Evolutionary conservation across 805 yeast genomes (phyloP).

Genomic region (Metschnikowia drakensbergensis): DNA sequence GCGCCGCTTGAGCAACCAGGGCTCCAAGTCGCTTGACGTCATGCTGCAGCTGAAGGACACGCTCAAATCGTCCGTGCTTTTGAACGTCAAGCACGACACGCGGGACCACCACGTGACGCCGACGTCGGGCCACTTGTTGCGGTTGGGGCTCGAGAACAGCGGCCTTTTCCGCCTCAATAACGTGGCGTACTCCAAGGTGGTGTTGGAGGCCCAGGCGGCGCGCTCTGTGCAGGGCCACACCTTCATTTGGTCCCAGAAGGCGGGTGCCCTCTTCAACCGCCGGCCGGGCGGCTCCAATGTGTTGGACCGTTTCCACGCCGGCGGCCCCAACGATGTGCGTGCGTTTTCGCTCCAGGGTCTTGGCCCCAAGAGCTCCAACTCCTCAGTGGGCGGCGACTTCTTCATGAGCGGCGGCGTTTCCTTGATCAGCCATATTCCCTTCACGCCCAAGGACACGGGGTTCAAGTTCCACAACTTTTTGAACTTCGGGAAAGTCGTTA

Average conservation of each 20-base stretch:
- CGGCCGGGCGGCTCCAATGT: conserved; percentile 30
- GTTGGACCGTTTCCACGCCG: conserved; percentile 51
- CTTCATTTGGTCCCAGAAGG: conserved; percentile 28
- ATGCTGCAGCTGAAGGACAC: conserved; percentile 42
- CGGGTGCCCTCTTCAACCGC: conserved; percentile 28
- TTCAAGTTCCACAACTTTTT: conserved; percentile 48
- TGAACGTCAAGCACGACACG: conserved; percentile 41
- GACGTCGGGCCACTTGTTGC: conserved; percentile 34
- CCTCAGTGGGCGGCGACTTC: conserved; percentile 51
- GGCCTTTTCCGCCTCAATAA: conserved; percentile 27
- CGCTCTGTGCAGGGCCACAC: conserved; percentile 17
- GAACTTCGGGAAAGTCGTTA: conserved; percentile 44
- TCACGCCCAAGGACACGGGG: conserved; percentile 37
- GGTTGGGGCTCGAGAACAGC: conserved; percentile 34
- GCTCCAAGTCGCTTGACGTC: conserved; percentile 29
- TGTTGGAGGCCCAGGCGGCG: conserved; percentile 39
- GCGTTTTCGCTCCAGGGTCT: conserved; percentile 50
- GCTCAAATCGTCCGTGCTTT: conserved; percentile 42
- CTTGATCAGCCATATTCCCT: conserved; percentile 42
- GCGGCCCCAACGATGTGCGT: conserved; percentile 60
- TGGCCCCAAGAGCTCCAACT: conserved; percentile 51
- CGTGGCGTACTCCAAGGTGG: conserved; percentile 37
- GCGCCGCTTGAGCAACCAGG: conserved; percentile 31
- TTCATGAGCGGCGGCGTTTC: conserved; percentile 47
- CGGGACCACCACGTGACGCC: conserved; percentile 45